A percentile compares a stretch with the other conserved stretches of the same genome.
Conservation (phyloP, 1,284 basidiomycete genomes). For the Rugosomyces carneus region DNA sequence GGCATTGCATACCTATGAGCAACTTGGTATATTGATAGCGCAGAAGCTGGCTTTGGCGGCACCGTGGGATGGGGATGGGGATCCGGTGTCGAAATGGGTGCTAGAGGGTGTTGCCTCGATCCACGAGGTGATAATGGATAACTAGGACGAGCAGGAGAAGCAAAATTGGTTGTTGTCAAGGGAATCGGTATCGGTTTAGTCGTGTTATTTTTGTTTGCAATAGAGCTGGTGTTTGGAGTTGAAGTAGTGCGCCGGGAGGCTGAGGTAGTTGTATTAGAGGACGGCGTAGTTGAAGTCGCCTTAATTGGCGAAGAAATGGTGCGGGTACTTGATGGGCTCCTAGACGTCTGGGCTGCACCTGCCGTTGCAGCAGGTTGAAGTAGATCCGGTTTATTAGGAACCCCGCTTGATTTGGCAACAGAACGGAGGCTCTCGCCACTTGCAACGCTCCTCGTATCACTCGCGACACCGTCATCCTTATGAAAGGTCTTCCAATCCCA, state of each 20-base stretch:
- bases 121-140: conserved; percentile 43
- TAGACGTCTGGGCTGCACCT: conserved; percentile 15
- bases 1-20: conserved; percentile 76
- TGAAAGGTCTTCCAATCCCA: conserved; percentile 67
- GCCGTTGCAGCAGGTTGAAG: conserved; percentile 17
- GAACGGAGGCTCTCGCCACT: conserved; percentile 43
- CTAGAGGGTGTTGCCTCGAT: conserved; percentile 29
- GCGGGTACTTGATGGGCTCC: conserved; percentile 11
- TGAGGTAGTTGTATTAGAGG: conserved; percentile 18
- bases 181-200: conserved; percentile 38
- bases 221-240: conserved; percentile 4
- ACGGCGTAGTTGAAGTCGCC: conserved; percentile 15
- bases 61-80: conserved; percentile 73
- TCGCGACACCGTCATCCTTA: conserved; percentile 38
- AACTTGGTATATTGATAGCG: conserved; percentile 74
- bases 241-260: conserved; percentile 10
- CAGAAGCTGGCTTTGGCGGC: conserved; percentile 58
- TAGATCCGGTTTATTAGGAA: conserved; percentile 25
- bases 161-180: conserved; percentile 24
- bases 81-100: conserved; percentile 39
- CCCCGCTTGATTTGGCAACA: conserved; percentile 22
- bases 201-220: conserved; percentile 20
- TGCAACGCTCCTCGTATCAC: conserved; percentile 20
- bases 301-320: conserved; percentile 15
- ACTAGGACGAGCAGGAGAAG: conserved; percentile 27